A percentile compares a stretch with the other conserved stretches of the same genome.
Evolutionary conservation across 345 rosid species (phyloP).

Genomic region (Ceriops zippeliana): DNA sequence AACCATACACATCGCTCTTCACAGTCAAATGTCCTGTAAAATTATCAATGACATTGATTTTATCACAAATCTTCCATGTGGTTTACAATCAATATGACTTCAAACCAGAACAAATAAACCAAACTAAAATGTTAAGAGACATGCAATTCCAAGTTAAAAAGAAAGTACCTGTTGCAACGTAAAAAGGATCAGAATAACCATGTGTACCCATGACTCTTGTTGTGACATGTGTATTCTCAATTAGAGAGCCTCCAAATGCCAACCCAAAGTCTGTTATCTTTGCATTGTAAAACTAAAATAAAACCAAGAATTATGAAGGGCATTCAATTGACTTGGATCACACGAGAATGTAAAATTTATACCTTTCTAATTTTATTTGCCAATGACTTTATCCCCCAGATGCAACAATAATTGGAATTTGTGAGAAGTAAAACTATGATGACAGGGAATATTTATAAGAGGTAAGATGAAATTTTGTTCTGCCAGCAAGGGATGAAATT

Average conservation of each 20-base stretch:
- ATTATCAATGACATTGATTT: background rate
- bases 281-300: slow-evolving; percentile 1
- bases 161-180: background rate
- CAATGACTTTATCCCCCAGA: background rate
- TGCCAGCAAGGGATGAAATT: too few species aligned
- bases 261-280: slow-evolving; percentile 15
- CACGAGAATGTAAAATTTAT: background rate
- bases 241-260: slow-evolving; percentile 1
- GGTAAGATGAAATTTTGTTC: too few species aligned
- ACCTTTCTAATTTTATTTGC: background rate
- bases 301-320: background rate
- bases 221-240: background rate
- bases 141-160: background rate
- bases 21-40: slow-evolving; percentile 13
- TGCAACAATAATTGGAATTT: too few species aligned
- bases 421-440: too few species aligned
- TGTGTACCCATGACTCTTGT: background rate
- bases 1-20: slow-evolving; percentile 18
- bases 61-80: background rate
- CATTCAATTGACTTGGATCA: background rate
- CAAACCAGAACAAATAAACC: background rate
- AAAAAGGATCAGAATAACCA: slow-evolving; percentile 10
- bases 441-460: too few species aligned
- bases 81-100: background rate
- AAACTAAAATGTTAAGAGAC: background rate